These are phyloP conservation scores for Cyberlindnera petersonii DNA, from an alignment of 805 yeast genomes.

Conservation along the genomic window DNA sequence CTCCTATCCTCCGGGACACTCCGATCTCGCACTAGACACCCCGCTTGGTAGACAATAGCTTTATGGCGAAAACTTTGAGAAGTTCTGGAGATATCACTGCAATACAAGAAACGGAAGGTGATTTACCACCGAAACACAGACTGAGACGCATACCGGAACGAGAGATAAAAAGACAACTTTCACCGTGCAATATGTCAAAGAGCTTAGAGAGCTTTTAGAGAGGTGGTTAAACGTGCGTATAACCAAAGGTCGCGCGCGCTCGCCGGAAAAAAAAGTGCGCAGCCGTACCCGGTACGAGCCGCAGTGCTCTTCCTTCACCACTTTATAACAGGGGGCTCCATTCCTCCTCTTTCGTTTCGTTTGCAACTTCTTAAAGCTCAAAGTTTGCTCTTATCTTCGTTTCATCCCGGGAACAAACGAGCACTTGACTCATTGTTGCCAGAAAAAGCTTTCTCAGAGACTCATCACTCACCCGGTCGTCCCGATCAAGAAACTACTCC, in stretches of 20 bases:
- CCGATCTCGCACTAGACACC: too few relatives aligned
- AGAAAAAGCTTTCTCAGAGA: too few relatives aligned
- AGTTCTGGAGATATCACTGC: too few relatives aligned
- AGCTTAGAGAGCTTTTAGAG: not conserved
- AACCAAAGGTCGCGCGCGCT: not conserved
- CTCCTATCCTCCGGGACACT: conserved; percentile 4
- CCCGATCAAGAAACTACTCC: not conserved
- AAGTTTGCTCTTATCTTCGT: conserved; percentile 2
- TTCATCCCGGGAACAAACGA: conserved; percentile 10
- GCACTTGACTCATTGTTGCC: conserved; percentile 1
- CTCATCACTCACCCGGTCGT: conserved; percentile 3
- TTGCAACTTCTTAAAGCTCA: not conserved
- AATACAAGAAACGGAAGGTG: too few relatives aligned
- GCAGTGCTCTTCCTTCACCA: conserved; percentile 2
- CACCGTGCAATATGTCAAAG: too few relatives aligned
- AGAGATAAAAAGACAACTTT: not conserved
- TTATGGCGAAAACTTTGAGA: too few relatives aligned
- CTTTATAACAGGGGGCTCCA: conserved; percentile 8
- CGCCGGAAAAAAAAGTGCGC: conserved; percentile 5
- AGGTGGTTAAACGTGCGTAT: too few relatives aligned
- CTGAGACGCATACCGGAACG: not conserved
- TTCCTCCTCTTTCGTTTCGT: conserved; percentile 4
- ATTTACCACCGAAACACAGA: too few relatives aligned
- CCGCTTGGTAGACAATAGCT: too few relatives aligned
- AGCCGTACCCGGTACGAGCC: conserved; percentile 12